phyloP scores from a whole-genome alignment of 176 grass and related monocot genomes.

The Sorghum bicolor region DNA sequence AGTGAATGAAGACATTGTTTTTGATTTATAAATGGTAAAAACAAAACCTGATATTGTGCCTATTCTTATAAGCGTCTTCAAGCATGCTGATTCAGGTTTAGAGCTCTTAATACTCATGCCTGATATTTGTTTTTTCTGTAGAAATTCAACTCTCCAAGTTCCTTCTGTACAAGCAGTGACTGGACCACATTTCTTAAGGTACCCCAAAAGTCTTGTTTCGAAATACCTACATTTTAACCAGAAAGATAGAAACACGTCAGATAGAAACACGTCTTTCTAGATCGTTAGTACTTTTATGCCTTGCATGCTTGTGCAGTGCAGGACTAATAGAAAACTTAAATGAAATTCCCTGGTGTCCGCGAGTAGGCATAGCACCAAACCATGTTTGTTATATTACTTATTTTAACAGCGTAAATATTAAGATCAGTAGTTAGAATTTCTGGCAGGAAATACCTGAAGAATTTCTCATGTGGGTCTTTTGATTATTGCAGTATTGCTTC shows the following conservation, averaged over 20 bases:
- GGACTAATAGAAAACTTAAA: background rate
- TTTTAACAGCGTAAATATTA: constrained; percentile 4
- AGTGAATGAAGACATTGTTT: constrained; percentile 31
- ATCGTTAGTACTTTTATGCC: background rate
- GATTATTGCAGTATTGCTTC: constrained; percentile 8
- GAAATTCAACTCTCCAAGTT: constrained; percentile 97
- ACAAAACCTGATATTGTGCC: background rate
- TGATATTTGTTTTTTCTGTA: constrained; percentile 56
- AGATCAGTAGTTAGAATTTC: background rate
- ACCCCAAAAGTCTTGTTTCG: constrained; percentile 5
- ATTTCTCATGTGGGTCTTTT: background rate
- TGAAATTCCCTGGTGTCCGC: background rate
- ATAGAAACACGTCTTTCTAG: constrained; percentile 7
- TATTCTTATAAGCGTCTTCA: constrained; percentile 4
- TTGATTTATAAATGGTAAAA: background rate
- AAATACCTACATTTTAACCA: constrained; percentile 20
- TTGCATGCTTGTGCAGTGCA: background rate
- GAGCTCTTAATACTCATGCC: constrained; percentile 19
- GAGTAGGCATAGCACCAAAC: background rate
- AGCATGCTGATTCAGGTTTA: constrained; percentile 23
- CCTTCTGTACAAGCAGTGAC: constrained; percentile 72
- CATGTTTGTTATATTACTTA: background rate
- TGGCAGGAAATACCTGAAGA: constrained; percentile 3
- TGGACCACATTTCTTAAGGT: constrained; percentile 92
- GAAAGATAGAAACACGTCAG: background rate